These are phyloP conservation scores for Reticulascus tulasneorum DNA, from an alignment of 2,329 filamentous ascomycete species.

Conservation along the genomic window DNA sequence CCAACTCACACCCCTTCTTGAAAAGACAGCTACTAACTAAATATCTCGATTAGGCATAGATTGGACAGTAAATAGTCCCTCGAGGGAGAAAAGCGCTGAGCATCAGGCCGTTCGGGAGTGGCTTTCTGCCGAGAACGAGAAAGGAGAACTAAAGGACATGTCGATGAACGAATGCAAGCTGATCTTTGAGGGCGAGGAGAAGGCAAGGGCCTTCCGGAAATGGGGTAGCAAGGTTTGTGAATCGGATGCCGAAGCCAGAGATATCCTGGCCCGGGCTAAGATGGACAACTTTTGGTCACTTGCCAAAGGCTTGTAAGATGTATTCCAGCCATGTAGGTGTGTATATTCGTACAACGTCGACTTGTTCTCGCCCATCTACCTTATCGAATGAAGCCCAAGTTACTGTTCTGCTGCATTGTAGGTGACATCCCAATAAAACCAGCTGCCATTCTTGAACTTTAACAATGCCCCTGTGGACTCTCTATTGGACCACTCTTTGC, in stretches of 20 bases:
- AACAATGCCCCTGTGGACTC: no score
- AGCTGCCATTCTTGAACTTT: no score
- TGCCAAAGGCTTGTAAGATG: constrained; percentile 58
- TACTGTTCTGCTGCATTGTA: no score
- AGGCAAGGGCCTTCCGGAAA: constrained; percentile 74
- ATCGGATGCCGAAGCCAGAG: constrained; percentile 82
- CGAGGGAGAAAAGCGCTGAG: constrained; percentile 58
- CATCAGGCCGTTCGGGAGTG: constrained; percentile 64
- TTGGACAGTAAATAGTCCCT: constrained; percentile 84
- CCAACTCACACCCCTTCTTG: no score
- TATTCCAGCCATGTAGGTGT: no score
- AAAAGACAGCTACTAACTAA: no score
- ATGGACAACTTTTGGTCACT: constrained; percentile 95
- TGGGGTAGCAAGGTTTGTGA: constrained; percentile 92
- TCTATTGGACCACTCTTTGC: no score
- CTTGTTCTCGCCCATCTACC: no score
- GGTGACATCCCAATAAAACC: no score
- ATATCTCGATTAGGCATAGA: no score
- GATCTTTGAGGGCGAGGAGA: constrained; percentile 88
- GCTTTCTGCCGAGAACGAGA: constrained; percentile 75
- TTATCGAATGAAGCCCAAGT: no score
- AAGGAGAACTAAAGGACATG: constrained; percentile 76
- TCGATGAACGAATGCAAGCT: constrained; percentile 76
- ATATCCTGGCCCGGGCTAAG: constrained; percentile 73
- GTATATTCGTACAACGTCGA: no score